Evolutionary conservation across 306 rosid genomes (phyloP).

Genomic region (Glycyrrhiza uralensis): DNA sequence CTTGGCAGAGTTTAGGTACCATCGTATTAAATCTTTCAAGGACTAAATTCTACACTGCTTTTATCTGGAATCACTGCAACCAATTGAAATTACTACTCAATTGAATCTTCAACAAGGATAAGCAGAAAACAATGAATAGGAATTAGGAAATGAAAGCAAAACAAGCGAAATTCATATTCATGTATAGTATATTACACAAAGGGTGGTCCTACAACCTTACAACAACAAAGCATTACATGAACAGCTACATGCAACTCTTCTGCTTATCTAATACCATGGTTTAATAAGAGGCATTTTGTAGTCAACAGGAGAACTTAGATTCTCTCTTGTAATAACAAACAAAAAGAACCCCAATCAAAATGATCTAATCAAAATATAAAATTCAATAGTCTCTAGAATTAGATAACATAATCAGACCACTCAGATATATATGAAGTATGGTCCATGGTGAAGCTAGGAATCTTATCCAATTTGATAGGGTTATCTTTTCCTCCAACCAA

Average conservation of each 20-base stretch:
- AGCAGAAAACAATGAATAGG: background rate
- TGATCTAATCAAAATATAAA: background rate
- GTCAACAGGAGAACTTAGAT: constrained; percentile 54
- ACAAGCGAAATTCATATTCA: constrained; percentile 17
- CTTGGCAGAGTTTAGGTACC: background rate
- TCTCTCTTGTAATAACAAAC: constrained; percentile 49
- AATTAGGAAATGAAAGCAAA: background rate
- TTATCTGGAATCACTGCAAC: background rate
- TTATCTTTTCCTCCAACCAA: constrained; percentile 83
- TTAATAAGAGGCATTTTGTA: constrained; percentile 8
- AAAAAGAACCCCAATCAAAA: constrained; percentile 22
- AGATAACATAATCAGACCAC: constrained; percentile 84
- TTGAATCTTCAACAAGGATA: background rate
- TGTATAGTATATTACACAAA: background rate
- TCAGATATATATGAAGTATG: constrained; percentile 72
- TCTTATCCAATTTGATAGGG: constrained; percentile 65
- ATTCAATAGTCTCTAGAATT: constrained; percentile 23
- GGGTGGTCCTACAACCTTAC: constrained; percentile 11
- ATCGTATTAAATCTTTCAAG: background rate
- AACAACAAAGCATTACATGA: constrained; percentile 27
- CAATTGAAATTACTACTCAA: background rate
- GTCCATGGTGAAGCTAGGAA: constrained; percentile 87
- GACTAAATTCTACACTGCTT: background rate
- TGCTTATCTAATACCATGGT: background rate
- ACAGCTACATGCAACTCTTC: constrained; percentile 24